A percentile compares a stretch with the other conserved stretches of the same genome.
Evolutionary conservation across 1,284 basidiomycete genomes (phyloP).

Genomic region (Caloboletus firmus): DNA sequence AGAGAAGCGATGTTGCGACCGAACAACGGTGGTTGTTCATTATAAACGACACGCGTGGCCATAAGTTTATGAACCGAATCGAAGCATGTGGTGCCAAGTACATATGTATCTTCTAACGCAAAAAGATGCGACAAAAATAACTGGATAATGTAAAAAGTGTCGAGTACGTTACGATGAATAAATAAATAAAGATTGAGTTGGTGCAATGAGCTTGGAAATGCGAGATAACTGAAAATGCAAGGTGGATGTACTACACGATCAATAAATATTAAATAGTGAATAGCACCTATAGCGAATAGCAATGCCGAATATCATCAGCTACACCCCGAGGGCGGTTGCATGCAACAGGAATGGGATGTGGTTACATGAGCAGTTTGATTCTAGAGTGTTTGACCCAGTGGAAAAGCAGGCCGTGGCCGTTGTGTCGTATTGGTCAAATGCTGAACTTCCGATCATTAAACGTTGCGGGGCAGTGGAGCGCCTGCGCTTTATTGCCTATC

Average conservation of each 20-base stretch:
- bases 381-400: background rate
- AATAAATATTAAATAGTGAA: constrained; percentile 21
- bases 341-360: constrained; percentile 4
- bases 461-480: constrained; percentile 5
- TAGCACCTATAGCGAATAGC: background rate
- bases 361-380: constrained; percentile 14
- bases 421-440: constrained; percentile 2
- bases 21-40: background rate
- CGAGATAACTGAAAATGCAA: constrained; percentile 3
- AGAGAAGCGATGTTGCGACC: background rate
- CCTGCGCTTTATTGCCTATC: constrained; percentile 35
- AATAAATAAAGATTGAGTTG: constrained; percentile 12
- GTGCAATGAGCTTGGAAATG: no score
- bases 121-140: no score
- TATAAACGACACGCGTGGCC: no score
- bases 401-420: background rate
- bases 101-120: no score
- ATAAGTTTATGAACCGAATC: no score
- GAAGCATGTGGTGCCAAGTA: no score
- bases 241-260: constrained; percentile 11
- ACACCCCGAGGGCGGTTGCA: constrained; percentile 7
- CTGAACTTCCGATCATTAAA: constrained; percentile 6
- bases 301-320: constrained; percentile 12
- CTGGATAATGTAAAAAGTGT: no score
- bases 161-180: constrained; percentile 18